Base-by-base conservation (phyloP, 139 green algal genomes). In the Chlamydomonas incerta region DNA sequence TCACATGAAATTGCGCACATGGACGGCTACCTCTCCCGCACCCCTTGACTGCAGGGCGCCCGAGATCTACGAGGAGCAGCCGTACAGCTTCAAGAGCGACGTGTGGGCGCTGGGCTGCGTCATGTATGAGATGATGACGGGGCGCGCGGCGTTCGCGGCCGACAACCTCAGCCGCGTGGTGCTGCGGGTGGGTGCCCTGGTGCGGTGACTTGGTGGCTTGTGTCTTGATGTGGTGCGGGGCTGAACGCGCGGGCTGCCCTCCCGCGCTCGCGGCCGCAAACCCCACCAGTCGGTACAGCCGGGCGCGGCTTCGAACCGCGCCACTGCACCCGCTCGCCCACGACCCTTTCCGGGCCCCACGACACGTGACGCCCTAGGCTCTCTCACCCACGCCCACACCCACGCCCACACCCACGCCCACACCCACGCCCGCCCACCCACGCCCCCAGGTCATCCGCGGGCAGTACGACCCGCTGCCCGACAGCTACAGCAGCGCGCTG, bases 21-120 rank as follows among this genome's bases (percentile, higher is more conserved):
- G n/a, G n/a, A n/a, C n/a, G n/a, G n/a, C n/a, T 6, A 28, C 58
- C 58, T 66, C 8, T 28, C 58, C 8, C 17, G 20, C 20, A 6
- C 58, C 58, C 23, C 4, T 3, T 4, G 24, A 23, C 67, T n/a
- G 26, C 74, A 92, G 84, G 88, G 88, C 88, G 4, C 90, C 88
- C 24, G 88, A 92, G 85, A 92, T 92, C 35, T 92, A 92, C 73
- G 85, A 92, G 74, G 88, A 91, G 83, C 65, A 87, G 85, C 90
- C 88, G 24, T 92, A 92, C 83, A 81, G 37, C 47, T 88, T 79
- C 81, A 93, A 91, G 75, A 82, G 41, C 11, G 90, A 93, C 62
- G 90, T 93, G 46, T 93, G 90, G 90, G 84, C 88, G 23, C 75
- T 93, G 52, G 90, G 88, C 13, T 93, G 90, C 71, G 87, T 93